Evolutionary conservation across 495 filamentous ascomycete genomes (phyloP), one percentile per base, ranked within the genome.

Genomic region (Podospora conica): DNA sequence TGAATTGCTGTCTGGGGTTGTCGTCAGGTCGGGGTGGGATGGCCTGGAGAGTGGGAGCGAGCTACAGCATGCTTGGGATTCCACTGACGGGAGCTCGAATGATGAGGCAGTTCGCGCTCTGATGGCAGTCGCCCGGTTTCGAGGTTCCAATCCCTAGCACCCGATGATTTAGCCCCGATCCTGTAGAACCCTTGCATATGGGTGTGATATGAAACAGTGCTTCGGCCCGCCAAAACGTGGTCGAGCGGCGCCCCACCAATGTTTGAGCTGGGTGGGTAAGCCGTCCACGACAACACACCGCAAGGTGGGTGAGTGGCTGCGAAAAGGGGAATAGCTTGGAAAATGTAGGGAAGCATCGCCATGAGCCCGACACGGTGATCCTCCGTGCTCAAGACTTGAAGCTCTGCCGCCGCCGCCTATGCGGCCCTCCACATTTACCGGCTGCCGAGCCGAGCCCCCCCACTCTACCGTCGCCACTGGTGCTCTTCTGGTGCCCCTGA

Each of bases 191-290:
- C 66, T 69, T 68, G 67, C 29, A 58, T 54, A 69, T 66, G 71
- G 66, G 18, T 63, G 70, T 63, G 70, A 71, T 67, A 71, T 79
- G 79, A 79, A 79, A 79, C 77, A 73, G 59, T 68, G 67, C 68
- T 66, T 71, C 75, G 66, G 63, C 67, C 73, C 71, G 67, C 67
- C 68, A 66, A 79, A 78, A 79, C 74, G 64, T 66, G 67, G 58
- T 69, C 75, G 60, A 69, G 71, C 67, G 61, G 65, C 53, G 70
- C 66, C 66, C 73, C 72, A 68, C 75, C 57, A 63, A 29, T 55
- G 75, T 78, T 75, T 76, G 73, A 75, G 71, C 59, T 25, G 60
- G 54, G 60, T 24, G 60, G 54, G 40, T 53, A n/a, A 24, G 40
- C 40, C 18, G 40, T 48, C 40, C 40, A 48, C 23, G 55, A 18